These are phyloP conservation scores for Scleroderma bovista DNA, from an alignment of 768 basidiomycete genomes.

Conservation along the genomic window DNA sequence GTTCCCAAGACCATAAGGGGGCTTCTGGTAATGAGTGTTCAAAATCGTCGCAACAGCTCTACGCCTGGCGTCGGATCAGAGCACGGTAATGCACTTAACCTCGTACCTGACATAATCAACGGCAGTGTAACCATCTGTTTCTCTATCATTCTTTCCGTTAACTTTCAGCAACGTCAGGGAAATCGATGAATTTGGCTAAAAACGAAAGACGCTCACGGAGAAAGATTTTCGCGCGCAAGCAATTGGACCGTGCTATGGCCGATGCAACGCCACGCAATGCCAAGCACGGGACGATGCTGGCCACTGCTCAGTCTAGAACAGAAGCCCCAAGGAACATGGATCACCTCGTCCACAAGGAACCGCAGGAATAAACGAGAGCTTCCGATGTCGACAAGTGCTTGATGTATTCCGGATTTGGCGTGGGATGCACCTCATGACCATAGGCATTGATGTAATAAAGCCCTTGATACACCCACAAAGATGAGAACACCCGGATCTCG, in stretches of 20 bases:
- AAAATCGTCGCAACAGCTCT: slow-evolving; percentile 70
- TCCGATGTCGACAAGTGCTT: slow-evolving; percentile 53
- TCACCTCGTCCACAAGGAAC: slow-evolving; percentile 91
- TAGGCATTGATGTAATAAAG: slow-evolving; percentile 89
- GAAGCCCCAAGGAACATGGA: slow-evolving; percentile 9
- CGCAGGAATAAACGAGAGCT: slow-evolving; percentile 85
- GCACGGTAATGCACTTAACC: not conserved
- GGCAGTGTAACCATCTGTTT: slow-evolving; percentile 82
- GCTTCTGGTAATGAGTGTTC: slow-evolving; percentile 50
- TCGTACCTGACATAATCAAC: slow-evolving; percentile 75
- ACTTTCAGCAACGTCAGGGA: slow-evolving; percentile 42
- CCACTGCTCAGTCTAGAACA: slow-evolving; percentile 4
- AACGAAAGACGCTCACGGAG: slow-evolving; percentile 51
- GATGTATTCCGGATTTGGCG: slow-evolving; percentile 79
- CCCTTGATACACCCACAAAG: slow-evolving; percentile 34
- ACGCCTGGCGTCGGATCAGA: slow-evolving; percentile 8
- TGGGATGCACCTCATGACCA: slow-evolving; percentile 87
- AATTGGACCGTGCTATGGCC: slow-evolving; percentile 67
- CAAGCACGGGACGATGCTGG: slow-evolving; percentile 86
- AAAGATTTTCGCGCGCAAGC: slow-evolving; percentile 76
- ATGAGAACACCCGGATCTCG: slow-evolving; percentile 1
- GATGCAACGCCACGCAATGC: slow-evolving; percentile 76
- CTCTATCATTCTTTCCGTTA: slow-evolving; percentile 83
- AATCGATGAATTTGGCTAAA: not conserved
- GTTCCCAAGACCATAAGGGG: slow-evolving; percentile 52